Conservation (phyloP, 1,139 yeast species). For the Meyerozyma carpophila region DNA sequence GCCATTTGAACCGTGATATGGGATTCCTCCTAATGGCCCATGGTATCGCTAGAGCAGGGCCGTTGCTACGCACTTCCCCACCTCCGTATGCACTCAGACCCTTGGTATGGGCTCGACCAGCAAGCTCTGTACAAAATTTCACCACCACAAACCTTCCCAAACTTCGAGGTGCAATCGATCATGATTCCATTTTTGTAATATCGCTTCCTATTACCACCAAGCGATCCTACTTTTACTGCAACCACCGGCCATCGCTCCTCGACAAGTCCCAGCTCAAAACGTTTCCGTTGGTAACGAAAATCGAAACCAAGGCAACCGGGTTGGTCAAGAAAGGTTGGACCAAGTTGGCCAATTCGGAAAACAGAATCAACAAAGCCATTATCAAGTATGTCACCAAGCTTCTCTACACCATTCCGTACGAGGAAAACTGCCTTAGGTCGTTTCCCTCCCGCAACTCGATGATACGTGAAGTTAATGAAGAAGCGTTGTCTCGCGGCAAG, state of each 20-base stretch:
- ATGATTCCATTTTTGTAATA: constrained; percentile 40
- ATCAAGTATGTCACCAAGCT: constrained; percentile 30
- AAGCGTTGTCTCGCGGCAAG: constrained; percentile 5
- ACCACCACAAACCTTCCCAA: neutral
- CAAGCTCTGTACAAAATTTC: neutral
- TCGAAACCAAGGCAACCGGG: constrained; percentile 33
- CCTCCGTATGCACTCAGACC: neutral
- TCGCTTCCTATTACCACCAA: constrained; percentile 57
- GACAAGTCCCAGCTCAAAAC: constrained; percentile 21
- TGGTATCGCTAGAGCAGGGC: neutral
- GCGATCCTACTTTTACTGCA: constrained; percentile 54
- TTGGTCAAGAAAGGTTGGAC: constrained; percentile 43
- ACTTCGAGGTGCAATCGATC: constrained; percentile 4
- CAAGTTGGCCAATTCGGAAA: constrained; percentile 35
- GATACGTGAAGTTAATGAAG: constrained; percentile 40
- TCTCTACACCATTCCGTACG: constrained; percentile 44
- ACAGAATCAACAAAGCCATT: constrained; percentile 33
- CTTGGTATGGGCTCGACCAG: neutral
- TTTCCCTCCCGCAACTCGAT: constrained; percentile 46
- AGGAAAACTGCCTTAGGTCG: constrained; percentile 46
- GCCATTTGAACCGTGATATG: neutral
- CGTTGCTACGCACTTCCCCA: neutral
- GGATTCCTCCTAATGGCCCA: neutral
- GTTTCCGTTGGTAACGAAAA: constrained; percentile 28
- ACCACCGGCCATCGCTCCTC: constrained; percentile 40